These are phyloP conservation scores for Noccaea caerulescens DNA, from an alignment of 345 rosid species.

Conservation along the genomic window DNA sequence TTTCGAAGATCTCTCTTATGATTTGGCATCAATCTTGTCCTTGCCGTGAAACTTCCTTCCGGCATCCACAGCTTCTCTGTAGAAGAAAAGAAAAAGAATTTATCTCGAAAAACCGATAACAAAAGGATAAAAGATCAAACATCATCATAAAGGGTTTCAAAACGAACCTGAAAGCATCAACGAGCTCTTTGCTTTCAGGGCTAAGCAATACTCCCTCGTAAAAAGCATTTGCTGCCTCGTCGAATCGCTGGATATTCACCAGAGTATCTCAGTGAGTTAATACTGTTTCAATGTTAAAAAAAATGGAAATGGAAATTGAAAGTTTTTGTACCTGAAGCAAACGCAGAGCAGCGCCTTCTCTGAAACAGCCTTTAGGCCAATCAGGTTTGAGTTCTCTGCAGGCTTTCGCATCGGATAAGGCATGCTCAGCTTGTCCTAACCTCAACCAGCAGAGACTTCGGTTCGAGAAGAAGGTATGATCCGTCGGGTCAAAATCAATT, in stretches of 20 bases:
- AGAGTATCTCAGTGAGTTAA: background rate
- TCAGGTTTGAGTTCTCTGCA: constrained; percentile 75
- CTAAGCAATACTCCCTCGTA: constrained; percentile 81
- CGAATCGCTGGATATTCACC: constrained; percentile 59
- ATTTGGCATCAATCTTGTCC: constrained; percentile 38
- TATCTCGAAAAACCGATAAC: background rate
- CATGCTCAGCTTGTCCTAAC: constrained; percentile 75
- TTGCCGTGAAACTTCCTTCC: constrained; percentile 70
- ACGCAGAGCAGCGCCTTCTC: constrained; percentile 93
- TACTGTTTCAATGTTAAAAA: background rate
- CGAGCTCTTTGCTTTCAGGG: constrained; percentile 74
- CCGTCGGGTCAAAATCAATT: constrained; percentile 78
- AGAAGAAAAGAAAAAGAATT: constrained; percentile 11
- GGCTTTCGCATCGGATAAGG: constrained; percentile 75
- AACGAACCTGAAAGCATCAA: constrained; percentile 73
- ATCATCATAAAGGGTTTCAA: background rate
- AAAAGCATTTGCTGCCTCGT: constrained; percentile 86
- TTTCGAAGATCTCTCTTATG: constrained; percentile 22
- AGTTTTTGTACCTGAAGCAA: constrained; percentile 60
- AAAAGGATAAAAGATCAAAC: background rate
- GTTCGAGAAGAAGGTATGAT: constrained; percentile 69
- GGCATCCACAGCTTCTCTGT: constrained; percentile 85
- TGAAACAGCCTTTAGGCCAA: constrained; percentile 88
- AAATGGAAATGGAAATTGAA: background rate
- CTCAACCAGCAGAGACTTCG: constrained; percentile 92